Conservation (phyloP, 176 grass and related monocot genomes). For the Hsuehochloa calcarea region DNA sequence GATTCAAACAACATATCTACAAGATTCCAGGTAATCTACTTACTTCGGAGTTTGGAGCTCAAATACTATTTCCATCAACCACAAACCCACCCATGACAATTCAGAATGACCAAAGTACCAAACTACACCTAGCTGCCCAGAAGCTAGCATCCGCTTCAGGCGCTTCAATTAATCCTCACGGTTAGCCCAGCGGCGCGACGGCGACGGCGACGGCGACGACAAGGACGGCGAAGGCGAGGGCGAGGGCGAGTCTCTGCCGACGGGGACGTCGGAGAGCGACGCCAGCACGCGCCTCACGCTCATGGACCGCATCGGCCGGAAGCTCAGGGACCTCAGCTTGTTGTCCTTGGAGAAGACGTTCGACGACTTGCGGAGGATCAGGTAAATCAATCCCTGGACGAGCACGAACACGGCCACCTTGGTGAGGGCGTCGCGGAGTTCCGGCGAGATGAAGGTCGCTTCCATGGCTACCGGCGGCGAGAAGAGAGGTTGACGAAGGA, state of each 20-base stretch:
- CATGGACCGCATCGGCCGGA: slow-evolving; percentile 56
- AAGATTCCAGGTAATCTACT: neutral
- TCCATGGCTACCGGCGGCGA: slow-evolving; percentile 45
- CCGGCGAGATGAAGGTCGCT: slow-evolving; percentile 41
- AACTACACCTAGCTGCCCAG: neutral
- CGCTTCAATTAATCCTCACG: slow-evolving; percentile 37
- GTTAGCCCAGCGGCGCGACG: slow-evolving; percentile 14
- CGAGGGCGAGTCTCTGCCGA: slow-evolving; percentile 42
- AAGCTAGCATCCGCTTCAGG: neutral
- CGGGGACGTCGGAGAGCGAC: slow-evolving; percentile 64
- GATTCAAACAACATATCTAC: slow-evolving; percentile 4
- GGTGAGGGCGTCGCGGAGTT: slow-evolving; percentile 46
- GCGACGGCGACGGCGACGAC: neutral
- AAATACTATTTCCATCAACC: slow-evolving; percentile 1
- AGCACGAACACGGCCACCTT: slow-evolving; percentile 67
- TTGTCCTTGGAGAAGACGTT: slow-evolving; percentile 58
- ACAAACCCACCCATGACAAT: neutral
- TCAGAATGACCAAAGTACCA: slow-evolving; percentile 18
- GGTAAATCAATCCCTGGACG: slow-evolving; percentile 66
- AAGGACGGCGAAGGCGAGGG: neutral
- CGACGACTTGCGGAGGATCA: slow-evolving; percentile 75
- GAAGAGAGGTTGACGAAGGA: neutral
- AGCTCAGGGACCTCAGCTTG: slow-evolving; percentile 54
- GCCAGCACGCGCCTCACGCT: slow-evolving; percentile 60
- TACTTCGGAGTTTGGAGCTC: neutral